A percentile compares a stretch with the other conserved stretches of the same genome.
Conservation (phyloP, 257 asterid species). For the Lithospermum erythrorhizon region DNA sequence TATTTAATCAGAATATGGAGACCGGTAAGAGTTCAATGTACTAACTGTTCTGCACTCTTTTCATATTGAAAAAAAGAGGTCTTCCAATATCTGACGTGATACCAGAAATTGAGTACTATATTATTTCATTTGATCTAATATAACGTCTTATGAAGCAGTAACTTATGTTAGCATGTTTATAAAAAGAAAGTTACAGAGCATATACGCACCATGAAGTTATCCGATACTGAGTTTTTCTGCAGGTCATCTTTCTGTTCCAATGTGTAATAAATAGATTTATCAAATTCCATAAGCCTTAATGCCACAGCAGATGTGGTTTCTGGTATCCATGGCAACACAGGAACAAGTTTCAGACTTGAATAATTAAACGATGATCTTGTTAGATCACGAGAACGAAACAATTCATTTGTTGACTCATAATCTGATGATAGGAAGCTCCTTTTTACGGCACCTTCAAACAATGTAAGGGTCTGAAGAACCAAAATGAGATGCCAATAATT, state of each 20-base stretch:
- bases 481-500: neutral
- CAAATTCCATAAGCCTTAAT: slow-evolving; percentile 68
- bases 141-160: too few relatives aligned
- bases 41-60: too few relatives aligned
- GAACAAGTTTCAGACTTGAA: slow-evolving; percentile 21
- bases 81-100: too few relatives aligned
- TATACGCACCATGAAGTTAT: slow-evolving; percentile 33
- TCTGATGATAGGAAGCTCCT: slow-evolving; percentile 44
- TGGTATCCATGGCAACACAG: slow-evolving; percentile 80
- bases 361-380: slow-evolving; percentile 15
- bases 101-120: too few relatives aligned
- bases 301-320: slow-evolving; percentile 67
- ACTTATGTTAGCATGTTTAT: neutral
- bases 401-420: slow-evolving; percentile 47
- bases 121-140: too few relatives aligned
- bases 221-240: slow-evolving; percentile 25
- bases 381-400: slow-evolving; percentile 25
- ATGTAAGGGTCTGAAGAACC: slow-evolving; percentile 40
- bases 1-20: too few relatives aligned
- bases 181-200: neutral
- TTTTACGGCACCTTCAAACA: slow-evolving; percentile 51
- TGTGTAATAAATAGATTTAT: slow-evolving; percentile 48
- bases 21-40: too few relatives aligned
- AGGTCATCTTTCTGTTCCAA: slow-evolving; percentile 34
- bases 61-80: too few relatives aligned